These are phyloP conservation scores for Stachybotrys elegans DNA, from an alignment of 2,329 filamentous ascomycete species.

Conservation along the genomic window DNA sequence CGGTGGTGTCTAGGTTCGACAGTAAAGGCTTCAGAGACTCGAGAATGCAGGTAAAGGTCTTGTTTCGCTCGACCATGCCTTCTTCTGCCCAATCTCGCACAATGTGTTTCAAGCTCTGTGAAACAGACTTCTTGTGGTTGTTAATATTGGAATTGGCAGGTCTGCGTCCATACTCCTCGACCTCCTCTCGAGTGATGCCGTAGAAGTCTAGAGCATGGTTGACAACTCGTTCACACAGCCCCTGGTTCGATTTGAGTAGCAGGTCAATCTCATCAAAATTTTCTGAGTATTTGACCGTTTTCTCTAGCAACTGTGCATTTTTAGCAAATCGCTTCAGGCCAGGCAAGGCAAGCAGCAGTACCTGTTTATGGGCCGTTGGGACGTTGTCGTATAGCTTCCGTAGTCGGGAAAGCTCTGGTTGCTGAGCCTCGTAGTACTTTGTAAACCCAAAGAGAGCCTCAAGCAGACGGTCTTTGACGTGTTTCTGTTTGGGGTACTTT, in stretches of 20 bases:
- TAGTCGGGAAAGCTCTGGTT: slow-evolving; percentile 29
- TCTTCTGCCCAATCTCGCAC: slow-evolving; percentile 51
- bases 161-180: slow-evolving; percentile 35
- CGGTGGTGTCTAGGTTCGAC: slow-evolving; percentile 10
- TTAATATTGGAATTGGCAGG: slow-evolving; percentile 29
- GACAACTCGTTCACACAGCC: slow-evolving; percentile 41
- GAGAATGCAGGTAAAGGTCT: slow-evolving; percentile 34
- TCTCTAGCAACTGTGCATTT: slow-evolving; percentile 41
- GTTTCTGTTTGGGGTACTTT: too few relatives aligned
- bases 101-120: slow-evolving; percentile 51
- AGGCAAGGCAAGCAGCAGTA: slow-evolving; percentile 4
- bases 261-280: slow-evolving; percentile 41
- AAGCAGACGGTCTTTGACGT: slow-evolving; percentile 33
- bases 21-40: slow-evolving; percentile 25
- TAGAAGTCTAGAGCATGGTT: slow-evolving; percentile 41
- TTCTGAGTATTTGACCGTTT: slow-evolving; percentile 51
- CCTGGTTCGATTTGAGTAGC: slow-evolving; percentile 38
- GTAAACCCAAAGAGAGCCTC: slow-evolving; percentile 33
- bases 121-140: slow-evolving; percentile 42
- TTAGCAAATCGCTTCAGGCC: neutral
- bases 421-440: slow-evolving; percentile 27
- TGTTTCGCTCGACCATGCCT: slow-evolving; percentile 39
- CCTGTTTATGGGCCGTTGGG: slow-evolving; percentile 26
- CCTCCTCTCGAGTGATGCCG: slow-evolving; percentile 34
- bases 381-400: slow-evolving; percentile 31